Base-by-base conservation (phyloP, 2,329 filamentous ascomycete genomes). In the Aspergillus luchuensis region DNA sequence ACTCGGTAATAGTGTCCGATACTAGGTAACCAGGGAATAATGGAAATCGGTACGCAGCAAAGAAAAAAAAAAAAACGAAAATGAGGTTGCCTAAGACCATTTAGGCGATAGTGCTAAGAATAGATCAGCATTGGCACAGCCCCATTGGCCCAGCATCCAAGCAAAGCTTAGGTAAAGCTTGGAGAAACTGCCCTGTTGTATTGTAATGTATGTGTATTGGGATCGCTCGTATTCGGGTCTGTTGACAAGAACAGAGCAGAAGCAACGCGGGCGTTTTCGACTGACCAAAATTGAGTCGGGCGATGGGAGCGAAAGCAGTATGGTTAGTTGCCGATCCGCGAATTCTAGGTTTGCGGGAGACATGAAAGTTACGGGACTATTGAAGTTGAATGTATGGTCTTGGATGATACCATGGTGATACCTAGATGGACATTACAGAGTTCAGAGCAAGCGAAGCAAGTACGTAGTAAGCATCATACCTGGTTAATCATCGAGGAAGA, bases 141-240 rank as follows among this genome's bases (percentile, higher is more conserved):
- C 47, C 47, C 25, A 50, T 50, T 50, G 47, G 47, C 28, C 47
- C 15, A 50, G 25, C 23, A 6, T 11, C 15, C 15, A 50, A 17
- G n/a, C 19, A 30, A 49, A 49, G 45, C 45, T 49, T 49, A 30
- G 45, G 47, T 30, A 50, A 50, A 50, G 47, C 47, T 50, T 50
- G 25, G 47, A 10, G 47, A 28, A 8, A 30, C 10, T 30, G 28
- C 28, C 10, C 28, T 30, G 28, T 36, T 36, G 33, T 36, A 36
- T 15, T 36, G 41, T 30, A 50, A 6, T 17, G 23, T 2, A 1
- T 17, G 8, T 15, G 45, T 49, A 48, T 2, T 48, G 13, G 45
- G 10, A 8, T 25, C 17, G 28, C 5, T 23, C 13, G 45, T 30
- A 48, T n/a, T 50, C 23, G 11, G 30, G 2, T 7, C 11, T 2